Conservation (phyloP, 257 asterid species). For the Plantago elongata region DNA sequence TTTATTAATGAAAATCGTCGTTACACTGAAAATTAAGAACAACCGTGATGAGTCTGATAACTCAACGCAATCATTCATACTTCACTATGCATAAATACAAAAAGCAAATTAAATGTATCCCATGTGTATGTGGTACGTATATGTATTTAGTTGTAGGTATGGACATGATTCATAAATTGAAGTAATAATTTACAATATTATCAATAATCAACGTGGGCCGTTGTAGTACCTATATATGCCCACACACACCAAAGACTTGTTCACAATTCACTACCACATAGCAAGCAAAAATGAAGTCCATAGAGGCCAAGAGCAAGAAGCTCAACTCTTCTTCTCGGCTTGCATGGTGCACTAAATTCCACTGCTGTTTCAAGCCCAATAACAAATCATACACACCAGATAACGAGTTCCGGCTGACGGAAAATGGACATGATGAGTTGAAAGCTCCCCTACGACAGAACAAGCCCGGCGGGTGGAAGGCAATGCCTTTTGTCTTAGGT, state of each 20-base stretch:
- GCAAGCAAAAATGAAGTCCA: constrained; percentile 19
- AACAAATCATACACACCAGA: constrained; percentile 21
- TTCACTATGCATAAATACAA: too few species aligned
- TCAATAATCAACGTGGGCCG: too few species aligned
- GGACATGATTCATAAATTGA: too few species aligned
- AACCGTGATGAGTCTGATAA: too few species aligned
- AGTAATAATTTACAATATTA: too few species aligned
- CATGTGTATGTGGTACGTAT: too few species aligned
- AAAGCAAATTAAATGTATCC: too few species aligned
- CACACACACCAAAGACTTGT: neutral
- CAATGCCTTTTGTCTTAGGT: constrained; percentile 75
- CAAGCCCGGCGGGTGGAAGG: constrained; percentile 69
- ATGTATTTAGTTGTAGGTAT: too few species aligned
- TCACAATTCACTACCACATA: neutral
- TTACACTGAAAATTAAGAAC: too few species aligned
- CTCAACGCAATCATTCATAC: too few species aligned
- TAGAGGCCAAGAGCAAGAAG: constrained; percentile 21
- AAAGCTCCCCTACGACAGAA: constrained; percentile 13
- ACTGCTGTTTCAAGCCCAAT: constrained; percentile 27
- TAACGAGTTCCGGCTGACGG: constrained; percentile 26
- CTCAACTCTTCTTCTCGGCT: constrained; percentile 32
- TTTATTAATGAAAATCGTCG: too few species aligned
- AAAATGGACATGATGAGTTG: constrained; percentile 31
- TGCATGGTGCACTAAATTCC: constrained; percentile 26
- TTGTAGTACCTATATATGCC: too few species aligned